Percentiles rank a stretch among this genome's conserved stretches.
Evolutionary conservation across 768 basidiomycete species (phyloP).

Genomic region (Gloeophyllum trabeum): DNA sequence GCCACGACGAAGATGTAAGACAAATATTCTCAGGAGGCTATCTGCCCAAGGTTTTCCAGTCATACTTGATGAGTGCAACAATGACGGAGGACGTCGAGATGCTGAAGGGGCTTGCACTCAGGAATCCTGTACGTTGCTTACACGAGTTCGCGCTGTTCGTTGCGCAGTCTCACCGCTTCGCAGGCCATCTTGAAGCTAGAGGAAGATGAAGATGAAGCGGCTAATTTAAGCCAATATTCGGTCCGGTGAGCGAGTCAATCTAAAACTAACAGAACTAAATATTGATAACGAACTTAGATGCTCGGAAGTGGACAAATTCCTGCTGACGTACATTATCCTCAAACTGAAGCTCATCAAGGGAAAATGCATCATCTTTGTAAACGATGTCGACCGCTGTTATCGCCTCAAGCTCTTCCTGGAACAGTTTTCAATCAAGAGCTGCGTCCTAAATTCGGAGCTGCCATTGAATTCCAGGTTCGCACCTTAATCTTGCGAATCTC

Average conservation of each 20-base stretch:
- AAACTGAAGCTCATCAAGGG: slow-evolving; percentile 94
- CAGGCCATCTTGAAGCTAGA: slow-evolving; percentile 82
- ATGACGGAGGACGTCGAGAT: slow-evolving; percentile 93
- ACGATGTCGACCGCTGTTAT: slow-evolving; percentile 90
- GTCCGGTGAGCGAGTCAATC: slow-evolving; percentile 40
- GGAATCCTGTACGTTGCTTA: slow-evolving; percentile 63
- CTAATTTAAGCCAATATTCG: slow-evolving; percentile 76
- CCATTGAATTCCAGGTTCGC: slow-evolving; percentile 82
- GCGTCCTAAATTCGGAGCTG: slow-evolving; percentile 92
- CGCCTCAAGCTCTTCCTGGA: slow-evolving; percentile 96
- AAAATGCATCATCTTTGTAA: slow-evolving; percentile 94
- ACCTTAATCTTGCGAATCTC: too few relatives aligned
- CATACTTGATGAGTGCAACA: slow-evolving; percentile 95
- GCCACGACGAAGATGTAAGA: slow-evolving; percentile 84
- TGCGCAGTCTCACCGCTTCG: neutral
- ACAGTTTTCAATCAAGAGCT: slow-evolving; percentile 93
- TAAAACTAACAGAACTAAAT: neutral
- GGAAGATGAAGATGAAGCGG: slow-evolving; percentile 75
- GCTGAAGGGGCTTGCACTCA: slow-evolving; percentile 77
- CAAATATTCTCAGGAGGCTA: slow-evolving; percentile 58
- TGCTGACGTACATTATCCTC: slow-evolving; percentile 90
- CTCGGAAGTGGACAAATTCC: slow-evolving; percentile 94
- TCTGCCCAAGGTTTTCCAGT: slow-evolving; percentile 77
- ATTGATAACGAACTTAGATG: slow-evolving; percentile 51
- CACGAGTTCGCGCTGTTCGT: neutral